Percentiles rank a stretch among this genome's conserved stretches.
These are phyloP conservation scores for Leptographium wingfieldii DNA, from an alignment of 2,329 filamentous ascomycete species.

Conservation along the genomic window DNA sequence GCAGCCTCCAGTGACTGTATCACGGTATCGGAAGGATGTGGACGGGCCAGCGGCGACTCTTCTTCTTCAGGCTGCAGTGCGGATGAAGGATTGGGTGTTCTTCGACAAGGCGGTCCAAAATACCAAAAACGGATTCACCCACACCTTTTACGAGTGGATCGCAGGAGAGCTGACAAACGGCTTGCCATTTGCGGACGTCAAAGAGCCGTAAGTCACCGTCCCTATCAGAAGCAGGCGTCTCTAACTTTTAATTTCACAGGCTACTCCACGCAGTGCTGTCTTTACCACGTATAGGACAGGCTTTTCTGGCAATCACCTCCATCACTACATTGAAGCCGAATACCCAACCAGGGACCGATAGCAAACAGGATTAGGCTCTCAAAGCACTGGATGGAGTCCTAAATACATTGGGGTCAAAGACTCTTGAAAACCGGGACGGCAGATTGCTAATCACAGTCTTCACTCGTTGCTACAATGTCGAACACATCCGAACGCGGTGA, in stretches of 20 bases:
- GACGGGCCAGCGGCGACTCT: background rate
- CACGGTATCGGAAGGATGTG: background rate
- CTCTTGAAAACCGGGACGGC: background rate
- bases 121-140: background rate
- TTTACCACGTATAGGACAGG: background rate
- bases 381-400: background rate
- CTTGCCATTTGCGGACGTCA: background rate
- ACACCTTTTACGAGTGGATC: background rate
- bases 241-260: background rate
- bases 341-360: background rate
- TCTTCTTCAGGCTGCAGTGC: background rate
- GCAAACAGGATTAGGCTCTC: background rate
- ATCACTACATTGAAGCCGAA: background rate
- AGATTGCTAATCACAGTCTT: background rate
- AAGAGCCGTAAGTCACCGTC: background rate
- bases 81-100: background rate
- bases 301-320: background rate
- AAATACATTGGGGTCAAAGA: background rate
- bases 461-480: background rate
- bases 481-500: conserved; percentile 1
- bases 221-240: background rate
- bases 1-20: background rate
- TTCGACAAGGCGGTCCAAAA: background rate
- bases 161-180: background rate
- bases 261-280: background rate